Base-by-base conservation (phyloP, 202 grass and related monocot species). In the Panicum hallii region DNA sequence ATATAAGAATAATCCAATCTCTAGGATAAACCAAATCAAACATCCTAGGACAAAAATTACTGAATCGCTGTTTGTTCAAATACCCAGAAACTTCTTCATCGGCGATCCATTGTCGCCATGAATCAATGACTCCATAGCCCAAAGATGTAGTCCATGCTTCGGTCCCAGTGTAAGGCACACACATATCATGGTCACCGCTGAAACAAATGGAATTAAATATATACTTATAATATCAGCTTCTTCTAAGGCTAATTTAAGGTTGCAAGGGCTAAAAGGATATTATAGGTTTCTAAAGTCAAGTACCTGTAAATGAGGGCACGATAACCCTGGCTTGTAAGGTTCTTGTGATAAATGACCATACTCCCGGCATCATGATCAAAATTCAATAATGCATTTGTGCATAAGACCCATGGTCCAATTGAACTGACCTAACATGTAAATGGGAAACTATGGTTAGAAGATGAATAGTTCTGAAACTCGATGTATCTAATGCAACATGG, bases 171-270 rank as follows among this genome's bases (percentile, higher is more conserved):
- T 78, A 94, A 70, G 96, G 96, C 52, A 99, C 89, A 82, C 96
- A 96, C 91, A 99, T 95, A 72, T 99, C 96, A 86, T 99, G 96
- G 36, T 99, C 96, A 42, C 93, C 93, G 50, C 96, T 99, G 91
- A 82, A 66, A 80, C 4, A 81, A 61, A 80, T 69, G 28, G 11
- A 77, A 70, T 48, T 0, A 47, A 75, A 63, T 61, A 53, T 68
- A 56, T 70, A 80, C 60, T 9, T 1, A 52, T 6, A 47, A 41
- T 30, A 63, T 3, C 3, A 78, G 11, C 8, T 53, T 78, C 5
- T 78, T 76, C 57, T 69, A n/a, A 42, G 16, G 48, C 12, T 26
- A 34, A 16, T 15, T 62, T 30, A 32, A 38, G 6, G 52, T 54
- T 61, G 48, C 12, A 40, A 71, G 22, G 46, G 28, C 2, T 7